These are phyloP conservation scores for Leishmania braziliensis DNA, from an alignment of 208 protist genomes.

Conservation along the genomic window DNA sequence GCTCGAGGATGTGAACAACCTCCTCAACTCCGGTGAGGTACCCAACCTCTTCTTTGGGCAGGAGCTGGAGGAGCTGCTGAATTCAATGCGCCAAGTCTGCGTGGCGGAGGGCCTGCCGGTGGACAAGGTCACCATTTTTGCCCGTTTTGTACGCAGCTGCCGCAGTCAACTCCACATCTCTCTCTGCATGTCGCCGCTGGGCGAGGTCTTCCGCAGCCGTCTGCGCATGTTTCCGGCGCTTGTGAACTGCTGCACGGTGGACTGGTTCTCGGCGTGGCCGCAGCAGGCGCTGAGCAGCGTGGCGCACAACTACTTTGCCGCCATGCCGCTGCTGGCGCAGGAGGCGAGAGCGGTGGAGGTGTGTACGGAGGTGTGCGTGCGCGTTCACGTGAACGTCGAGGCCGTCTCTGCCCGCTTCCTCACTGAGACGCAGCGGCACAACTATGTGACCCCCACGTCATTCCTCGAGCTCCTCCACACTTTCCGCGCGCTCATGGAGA, in stretches of 20 bases:
- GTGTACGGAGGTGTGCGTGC: constrained; percentile 93
- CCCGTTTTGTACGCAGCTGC: constrained; percentile 94
- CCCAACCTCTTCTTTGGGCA: constrained; percentile 96
- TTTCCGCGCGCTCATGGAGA: constrained; percentile 87
- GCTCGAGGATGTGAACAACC: constrained; percentile 99
- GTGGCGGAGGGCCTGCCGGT: constrained; percentile 87
- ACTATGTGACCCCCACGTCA: constrained; percentile 99
- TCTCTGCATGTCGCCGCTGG: constrained; percentile 97
- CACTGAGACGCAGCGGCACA: constrained; percentile 93
- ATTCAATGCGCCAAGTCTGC: constrained; percentile 94
- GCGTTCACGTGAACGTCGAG: constrained; percentile 95
- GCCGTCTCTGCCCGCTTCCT: constrained; percentile 88
- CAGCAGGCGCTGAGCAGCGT: constrained; percentile 95
- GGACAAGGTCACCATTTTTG: constrained; percentile 96
- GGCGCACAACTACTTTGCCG: constrained; percentile 86
- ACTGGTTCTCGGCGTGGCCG: constrained; percentile 99
- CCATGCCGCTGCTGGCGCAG: constrained; percentile 42
- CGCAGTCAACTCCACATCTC: constrained; percentile 96
- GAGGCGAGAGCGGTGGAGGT: constrained; percentile 48
- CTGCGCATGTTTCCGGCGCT: constrained; percentile 98
- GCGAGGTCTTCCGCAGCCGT: constrained; percentile 95
- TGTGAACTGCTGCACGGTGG: constrained; percentile 99
- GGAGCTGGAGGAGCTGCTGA: constrained; percentile 95
- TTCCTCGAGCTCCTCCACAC: constrained; percentile 97
- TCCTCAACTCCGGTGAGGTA: constrained; percentile 98